These are phyloP conservation scores for Lipomyces yamanashiensis DNA, from an alignment of 805 yeast species.

Conservation along the genomic window DNA sequence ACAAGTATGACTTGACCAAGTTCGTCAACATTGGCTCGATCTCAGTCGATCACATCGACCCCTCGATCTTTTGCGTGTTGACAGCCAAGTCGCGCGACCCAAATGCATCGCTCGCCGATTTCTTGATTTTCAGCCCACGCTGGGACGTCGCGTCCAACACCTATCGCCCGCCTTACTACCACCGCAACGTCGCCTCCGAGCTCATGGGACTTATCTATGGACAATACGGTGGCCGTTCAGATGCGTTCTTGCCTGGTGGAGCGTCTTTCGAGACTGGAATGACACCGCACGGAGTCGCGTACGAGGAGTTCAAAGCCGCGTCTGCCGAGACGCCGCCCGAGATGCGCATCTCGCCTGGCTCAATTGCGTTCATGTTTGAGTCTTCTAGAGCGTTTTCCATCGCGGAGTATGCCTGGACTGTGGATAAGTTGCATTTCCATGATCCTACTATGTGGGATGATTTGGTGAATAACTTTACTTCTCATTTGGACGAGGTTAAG, in stretches of 20 bases:
- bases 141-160: constrained; percentile 43
- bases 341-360: constrained; percentile 38
- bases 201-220: constrained; percentile 38
- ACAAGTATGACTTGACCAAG: constrained; percentile 41
- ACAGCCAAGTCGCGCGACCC: constrained; percentile 36
- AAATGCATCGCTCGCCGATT: constrained; percentile 42
- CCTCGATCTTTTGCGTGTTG: constrained; percentile 41
- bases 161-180: constrained; percentile 43
- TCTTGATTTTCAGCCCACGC: constrained; percentile 42
- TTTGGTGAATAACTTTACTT: constrained; percentile 21
- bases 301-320: constrained; percentile 40
- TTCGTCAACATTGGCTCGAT: constrained; percentile 42
- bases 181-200: constrained; percentile 42
- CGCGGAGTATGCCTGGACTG: constrained; percentile 18
- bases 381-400: constrained; percentile 34
- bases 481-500: constrained; percentile 24
- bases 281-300: constrained; percentile 43
- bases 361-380: constrained; percentile 44
- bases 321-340: constrained; percentile 37
- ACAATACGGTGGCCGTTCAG: constrained; percentile 36
- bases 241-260: constrained; percentile 44
- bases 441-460: constrained; percentile 31
- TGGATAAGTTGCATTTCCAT: constrained; percentile 26
- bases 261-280: constrained; percentile 43
- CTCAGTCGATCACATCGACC: constrained; percentile 43